Conservation (phyloP, 371 early-diverging fungal genomes). For the Mycotypha africana region DNA sequence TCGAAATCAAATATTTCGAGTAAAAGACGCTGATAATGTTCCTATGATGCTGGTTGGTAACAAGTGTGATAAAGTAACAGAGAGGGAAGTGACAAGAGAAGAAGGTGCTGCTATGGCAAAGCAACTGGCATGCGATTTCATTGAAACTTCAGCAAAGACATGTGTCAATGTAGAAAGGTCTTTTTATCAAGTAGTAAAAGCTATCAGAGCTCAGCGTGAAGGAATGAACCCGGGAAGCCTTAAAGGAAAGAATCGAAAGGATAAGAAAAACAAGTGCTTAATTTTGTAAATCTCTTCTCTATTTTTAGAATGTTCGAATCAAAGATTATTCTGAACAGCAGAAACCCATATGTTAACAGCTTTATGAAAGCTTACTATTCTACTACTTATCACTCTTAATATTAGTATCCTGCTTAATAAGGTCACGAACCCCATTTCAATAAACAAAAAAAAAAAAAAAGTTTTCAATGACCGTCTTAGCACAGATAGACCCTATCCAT, state of each 20-base stretch:
- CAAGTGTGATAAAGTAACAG: constrained; percentile 77
- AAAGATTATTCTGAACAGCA: too few species aligned
- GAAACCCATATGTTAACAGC: too few species aligned
- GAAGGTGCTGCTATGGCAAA: constrained; percentile 74
- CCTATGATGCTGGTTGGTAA: constrained; percentile 91
- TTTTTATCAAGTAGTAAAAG: constrained; percentile 54
- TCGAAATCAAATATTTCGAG: constrained; percentile 76
- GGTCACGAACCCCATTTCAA: too few species aligned
- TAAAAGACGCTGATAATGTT: constrained; percentile 75
- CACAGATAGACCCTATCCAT: too few species aligned
- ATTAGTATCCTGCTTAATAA: too few species aligned
- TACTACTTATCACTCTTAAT: too few species aligned
- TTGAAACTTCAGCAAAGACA: constrained; percentile 81
- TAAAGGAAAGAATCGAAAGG: constrained; percentile 24
- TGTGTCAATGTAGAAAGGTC: constrained; percentile 76
- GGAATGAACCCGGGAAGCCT: constrained; percentile 20
- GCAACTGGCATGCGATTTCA: constrained; percentile 61
- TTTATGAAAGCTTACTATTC: too few species aligned
- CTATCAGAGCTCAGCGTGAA: constrained; percentile 50
- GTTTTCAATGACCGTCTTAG: too few species aligned
- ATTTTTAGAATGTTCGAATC: background rate
- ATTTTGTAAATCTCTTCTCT: constrained; percentile 38
- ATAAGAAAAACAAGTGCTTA: constrained; percentile 32
- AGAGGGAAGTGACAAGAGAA: constrained; percentile 69
- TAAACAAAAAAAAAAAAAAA: too few species aligned